Evolutionary conservation across 352 stramenopile species (phyloP), one percentile per base, ranked within the genome.

Genomic region (Globisporangium rhizosaccharum): DNA sequence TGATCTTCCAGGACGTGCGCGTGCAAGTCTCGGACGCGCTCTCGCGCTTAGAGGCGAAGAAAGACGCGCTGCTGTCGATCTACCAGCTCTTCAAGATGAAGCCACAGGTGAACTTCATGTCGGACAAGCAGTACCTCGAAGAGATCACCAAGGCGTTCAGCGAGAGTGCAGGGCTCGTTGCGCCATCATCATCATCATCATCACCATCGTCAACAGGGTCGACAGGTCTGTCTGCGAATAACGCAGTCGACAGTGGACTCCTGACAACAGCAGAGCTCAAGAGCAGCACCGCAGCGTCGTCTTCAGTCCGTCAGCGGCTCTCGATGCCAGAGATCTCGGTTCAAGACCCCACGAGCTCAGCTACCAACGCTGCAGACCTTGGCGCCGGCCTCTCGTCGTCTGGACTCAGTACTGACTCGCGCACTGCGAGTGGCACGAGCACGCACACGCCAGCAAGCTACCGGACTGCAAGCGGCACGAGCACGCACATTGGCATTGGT

Each of bases 1-100:
- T 68, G 5, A 92, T 94, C 56, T 94, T 94, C 56, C 72, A 92
- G 53, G 69, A 75, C 45, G 70, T 94, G 2, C 76, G 81, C 9
- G 59, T 82, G 15, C 73, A 79, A 51, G 71, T 92, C 26, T 79
- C 76, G 17, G 82, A 91, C 56, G 80, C 82, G 14, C 61, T 87
- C 10, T 68, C 88, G 53, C 68, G 79, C 18, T 57, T 92, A 17
- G 72, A 92, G 20, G 57, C 71, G 0, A 90, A 89, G 63, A 89
- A 89, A 53, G 59, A 83, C 52, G 68, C 75, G 3, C 58, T 91
- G 30, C 48, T 73, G 7, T 85, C 76, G 20, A 79, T 89, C 39
- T 83, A 83, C 25, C 76, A 89, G 62, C 67, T 86, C 51, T 73
- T 88, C 62, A 86, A 86, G 56, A 79, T 87, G 65, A 75, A 77